Evolutionary conservation across 2,329 filamentous ascomycete genomes (phyloP), one percentile per base, ranked within the genome.

Genomic region (Pseudofabraea citricarpa): DNA sequence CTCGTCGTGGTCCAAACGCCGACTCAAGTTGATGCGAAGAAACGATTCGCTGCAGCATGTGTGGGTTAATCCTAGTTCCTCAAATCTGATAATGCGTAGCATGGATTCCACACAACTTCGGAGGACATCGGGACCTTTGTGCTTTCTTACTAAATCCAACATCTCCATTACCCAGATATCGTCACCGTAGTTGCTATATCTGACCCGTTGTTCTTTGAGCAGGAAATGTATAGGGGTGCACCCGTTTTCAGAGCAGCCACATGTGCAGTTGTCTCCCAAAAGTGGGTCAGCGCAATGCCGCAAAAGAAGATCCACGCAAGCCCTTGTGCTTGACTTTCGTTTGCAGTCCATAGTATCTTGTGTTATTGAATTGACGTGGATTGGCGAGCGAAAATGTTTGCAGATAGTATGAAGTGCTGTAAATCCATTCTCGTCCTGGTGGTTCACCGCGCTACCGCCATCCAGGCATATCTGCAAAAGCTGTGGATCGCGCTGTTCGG

Each of bases 51-150:
- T 38, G 20, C 38, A 32, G 21, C 44, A 46, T 8, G 40, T 43
- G 21, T 46, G 44, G 7, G 44, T 46, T n/a, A 46, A 16, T 21
- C 43, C 44, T 23, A 46, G 38, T 9, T 42, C 27, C 18, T 46
- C 20, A 24, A 46, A 46, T 13, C 23, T 37, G 6, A 21, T 23
- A 12, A 19, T 35, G 31, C 12, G 38, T 10, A 10, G 32, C 18
- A 32, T 31, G 36, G 3, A 44, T 8, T 16, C 33, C 15, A 19
- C 23, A 27, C 8, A 33, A 12, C 19, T 24, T 29, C 22, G 23
- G 21, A 6, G n/a, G n/a, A 13, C 26, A 29, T 26, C 31, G 10
- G 18, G 13, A 36, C 22, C 40, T 3, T 18, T 7, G 15, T 7
- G 24, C 9, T 24, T 13, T 26, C 19, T 10, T 16, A 37, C 21